Base-by-base conservation (phyloP, 257 asterid species). In the Cinchona pubescens region DNA sequence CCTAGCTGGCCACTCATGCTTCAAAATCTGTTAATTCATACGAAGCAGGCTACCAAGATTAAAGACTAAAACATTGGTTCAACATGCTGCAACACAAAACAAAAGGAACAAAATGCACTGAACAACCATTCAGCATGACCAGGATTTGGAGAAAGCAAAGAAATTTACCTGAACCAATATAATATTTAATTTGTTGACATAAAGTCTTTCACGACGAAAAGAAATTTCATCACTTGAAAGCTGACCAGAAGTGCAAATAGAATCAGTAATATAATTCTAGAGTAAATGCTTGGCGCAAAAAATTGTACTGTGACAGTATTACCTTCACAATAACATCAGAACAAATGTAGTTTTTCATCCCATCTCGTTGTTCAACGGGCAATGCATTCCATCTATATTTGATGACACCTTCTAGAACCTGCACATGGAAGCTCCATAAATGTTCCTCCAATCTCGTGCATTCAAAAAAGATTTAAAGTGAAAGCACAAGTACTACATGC, bases 271-370 rank as follows among this genome's bases (percentile, higher is more conserved):
- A 64, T 37, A 37, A 16, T 53, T 16, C 46, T 9, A 11, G 38
- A 56, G 14, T 3, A 19, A 42, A 5, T 18, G 66, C 76, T 68
- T 65, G 73, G 71, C 59, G 19, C 19, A 30, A 25, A 10, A 63
- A 25, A 27, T 25, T 73, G 48, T 18, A 45, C 7, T 58, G 7
- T 51, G 34, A 14, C 51, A 69, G 38, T 53, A 49, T 73, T 85
- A 95, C 99, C 96, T 91, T 92, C 21, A 95, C 99, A 72, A 95
- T 95, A 74, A 95, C 97, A 61, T 95, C 98, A 85, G 99, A 95
- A n/a, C n/a, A n/a, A 72, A 95, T 95, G 86, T 92, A 95, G 79
- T 95, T 95, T 75, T 95, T 95, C 99, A 95, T 92, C 84, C 99
- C 99, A 86, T 91, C 98, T 73, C 99, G 86, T 83, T 95, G 98